Base-by-base conservation (phyloP, 2,329 filamentous ascomycete species). In the Albophoma yamanashiensis region DNA sequence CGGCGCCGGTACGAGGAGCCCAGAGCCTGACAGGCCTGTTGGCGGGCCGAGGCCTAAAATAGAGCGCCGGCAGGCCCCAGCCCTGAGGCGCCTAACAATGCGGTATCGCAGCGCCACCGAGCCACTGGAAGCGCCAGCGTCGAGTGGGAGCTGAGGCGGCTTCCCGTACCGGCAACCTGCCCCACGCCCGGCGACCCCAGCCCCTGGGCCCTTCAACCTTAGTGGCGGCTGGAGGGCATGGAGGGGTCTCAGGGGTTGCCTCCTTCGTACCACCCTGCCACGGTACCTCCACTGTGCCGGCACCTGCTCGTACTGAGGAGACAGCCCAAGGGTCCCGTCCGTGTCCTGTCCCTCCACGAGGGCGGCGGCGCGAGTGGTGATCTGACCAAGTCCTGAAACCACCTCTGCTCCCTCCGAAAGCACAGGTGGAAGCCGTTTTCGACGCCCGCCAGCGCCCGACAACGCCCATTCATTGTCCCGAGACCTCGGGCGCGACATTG, bases 341-440 rank as follows among this genome's bases (percentile, higher is more conserved):
- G n/a, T 11, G 47, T 14, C 50, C 31, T 34, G 31, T 36, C 12
- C 31, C 50, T 50, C 45, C 8, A 27, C 17, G 25, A 17, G 45
- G 25, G 50, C 27, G 27, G 17, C 40, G 20, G 40, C 40, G 17
- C 40, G 40, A n/a, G 40, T 14, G 43, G 43, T 36, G 50, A 53
- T 22, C 31, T 5, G 50, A 55, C 60, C 56, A 42, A 55, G 58
- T 59, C 59, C 60, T 62, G 60, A 60, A 60, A 63, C 56, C 58
- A 56, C 56, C 58, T 56, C 39, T 53, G 38, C 39, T 60, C 60
- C 60, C 61, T 59, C 58, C 58, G 57, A 43, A 43, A 38, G 25
- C 56, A 59, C 56, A 50, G 27, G 27, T 31, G 5, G 27, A 36
- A 36, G 20, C 31, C 6, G 2, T 36, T 22, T 9, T 22, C 17